These are phyloP conservation scores for Claviceps quebecensis DNA, from an alignment of 2,329 filamentous ascomycete genomes.

Conservation along the genomic window DNA sequence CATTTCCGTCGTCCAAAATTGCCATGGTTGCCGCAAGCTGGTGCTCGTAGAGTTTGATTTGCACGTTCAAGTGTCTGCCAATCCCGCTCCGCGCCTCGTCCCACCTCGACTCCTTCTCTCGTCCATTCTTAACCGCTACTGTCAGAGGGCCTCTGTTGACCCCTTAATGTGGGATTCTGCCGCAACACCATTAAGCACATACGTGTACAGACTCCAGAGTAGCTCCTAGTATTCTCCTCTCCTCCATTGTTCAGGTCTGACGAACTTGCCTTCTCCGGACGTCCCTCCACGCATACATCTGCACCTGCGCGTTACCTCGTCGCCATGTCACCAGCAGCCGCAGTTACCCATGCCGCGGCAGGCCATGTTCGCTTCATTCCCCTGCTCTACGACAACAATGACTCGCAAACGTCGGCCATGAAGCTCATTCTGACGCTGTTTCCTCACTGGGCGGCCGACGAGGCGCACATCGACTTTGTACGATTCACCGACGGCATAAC, in stretches of 20 bases:
- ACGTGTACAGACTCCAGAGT: neutral
- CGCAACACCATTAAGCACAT: neutral
- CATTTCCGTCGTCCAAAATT: neutral
- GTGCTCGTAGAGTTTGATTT: neutral
- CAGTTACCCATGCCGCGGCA: constrained; percentile 18
- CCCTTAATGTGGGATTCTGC: neutral
- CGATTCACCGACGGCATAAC: constrained; percentile 97
- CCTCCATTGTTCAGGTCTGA: neutral
- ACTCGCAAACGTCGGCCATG: constrained; percentile 66
- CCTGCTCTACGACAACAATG: constrained; percentile 61
- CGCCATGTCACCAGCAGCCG: constrained; percentile 21
- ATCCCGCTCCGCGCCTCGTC: neutral
- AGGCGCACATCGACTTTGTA: constrained; percentile 67
- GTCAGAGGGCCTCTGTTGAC: neutral
- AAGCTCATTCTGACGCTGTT: constrained; percentile 65
- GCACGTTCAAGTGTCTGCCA: neutral
- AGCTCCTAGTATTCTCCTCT: neutral
- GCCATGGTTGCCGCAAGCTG: neutral
- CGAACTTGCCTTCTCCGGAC: neutral
- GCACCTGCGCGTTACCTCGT: neutral
- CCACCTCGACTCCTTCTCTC: neutral
- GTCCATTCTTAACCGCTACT: neutral
- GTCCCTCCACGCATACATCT: neutral
- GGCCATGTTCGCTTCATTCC: constrained; percentile 50
- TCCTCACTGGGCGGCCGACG: constrained; percentile 66